Evolutionary conservation across 192 early-diverging fungal species (phyloP).

Genomic region (Gonapodya prolifera): DNA sequence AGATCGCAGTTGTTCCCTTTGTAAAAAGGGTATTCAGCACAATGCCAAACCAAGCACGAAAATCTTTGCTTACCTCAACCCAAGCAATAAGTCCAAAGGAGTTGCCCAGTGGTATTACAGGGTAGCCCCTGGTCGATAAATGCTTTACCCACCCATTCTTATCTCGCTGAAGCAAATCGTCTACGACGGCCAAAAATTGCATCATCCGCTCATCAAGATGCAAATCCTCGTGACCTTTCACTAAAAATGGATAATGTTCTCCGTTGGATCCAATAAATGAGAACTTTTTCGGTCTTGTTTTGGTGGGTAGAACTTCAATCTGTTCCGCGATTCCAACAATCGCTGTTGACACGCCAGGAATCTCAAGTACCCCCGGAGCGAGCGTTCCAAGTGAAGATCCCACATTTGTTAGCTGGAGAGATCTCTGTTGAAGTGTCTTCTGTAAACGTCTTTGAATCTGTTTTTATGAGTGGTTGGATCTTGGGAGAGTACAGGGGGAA

Average conservation of each 20-base stretch:
- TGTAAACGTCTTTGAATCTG: conserved; percentile 41
- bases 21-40: not conserved
- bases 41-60: not conserved
- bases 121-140: conserved; percentile 33
- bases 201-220: conserved; percentile 87
- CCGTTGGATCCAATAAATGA: conserved; percentile 44
- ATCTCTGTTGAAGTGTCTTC: conserved; percentile 35
- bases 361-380: conserved; percentile 20
- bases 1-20: conserved; percentile 56
- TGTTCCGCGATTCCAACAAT: conserved; percentile 14
- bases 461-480: no score
- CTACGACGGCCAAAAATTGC: conserved; percentile 56
- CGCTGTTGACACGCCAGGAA: conserved; percentile 13
- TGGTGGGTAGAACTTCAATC: conserved; percentile 53
- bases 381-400: conserved; percentile 42
- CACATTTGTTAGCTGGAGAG: conserved; percentile 39
- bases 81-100: conserved; percentile 89
- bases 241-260: conserved; percentile 50
- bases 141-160: conserved; percentile 18
- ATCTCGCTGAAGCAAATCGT: conserved; percentile 45
- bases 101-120: conserved; percentile 79
- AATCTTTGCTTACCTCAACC: conserved; percentile 42
- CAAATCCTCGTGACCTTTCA: conserved; percentile 89
- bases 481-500: no score
- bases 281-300: conserved; percentile 87